Conservation (phyloP, 768 basidiomycete species). For the Mycena pura region DNA sequence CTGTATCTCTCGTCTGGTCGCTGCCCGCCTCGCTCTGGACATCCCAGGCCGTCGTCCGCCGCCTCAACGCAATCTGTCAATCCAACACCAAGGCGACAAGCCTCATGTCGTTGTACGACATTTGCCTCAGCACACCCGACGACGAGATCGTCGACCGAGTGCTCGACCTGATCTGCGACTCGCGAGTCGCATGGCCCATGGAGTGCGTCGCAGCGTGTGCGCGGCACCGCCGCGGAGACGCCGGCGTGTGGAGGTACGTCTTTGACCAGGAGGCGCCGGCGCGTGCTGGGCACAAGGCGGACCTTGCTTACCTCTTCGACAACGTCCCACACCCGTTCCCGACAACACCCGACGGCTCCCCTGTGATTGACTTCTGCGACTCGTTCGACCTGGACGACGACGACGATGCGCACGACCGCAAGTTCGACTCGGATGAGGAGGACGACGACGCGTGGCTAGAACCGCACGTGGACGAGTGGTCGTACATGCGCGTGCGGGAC, state of each 20-base stretch:
- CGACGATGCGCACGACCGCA: constrained; percentile 40
- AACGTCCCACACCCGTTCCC: constrained; percentile 64
- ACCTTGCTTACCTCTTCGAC: constrained; percentile 82
- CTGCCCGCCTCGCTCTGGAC: constrained; percentile 68
- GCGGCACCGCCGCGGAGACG: constrained; percentile 56
- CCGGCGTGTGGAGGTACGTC: constrained; percentile 79
- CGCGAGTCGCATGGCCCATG: constrained; percentile 79
- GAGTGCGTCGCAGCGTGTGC: constrained; percentile 65
- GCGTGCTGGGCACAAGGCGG: constrained; percentile 67
- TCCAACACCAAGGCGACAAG: constrained; percentile 65
- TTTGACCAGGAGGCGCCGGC: constrained; percentile 83
- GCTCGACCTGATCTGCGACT: constrained; percentile 77
- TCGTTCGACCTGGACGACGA: constrained; percentile 43
- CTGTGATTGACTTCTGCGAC: constrained; percentile 36
- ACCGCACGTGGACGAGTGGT: constrained; percentile 68
- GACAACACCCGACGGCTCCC: constrained; percentile 32
- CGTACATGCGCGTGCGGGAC: constrained; percentile 71
- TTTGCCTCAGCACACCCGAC: constrained; percentile 62
- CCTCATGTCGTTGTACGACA: constrained; percentile 76
- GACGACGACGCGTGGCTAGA: constrained; percentile 63
- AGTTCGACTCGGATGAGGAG: constrained; percentile 33
- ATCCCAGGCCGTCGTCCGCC: constrained; percentile 62
- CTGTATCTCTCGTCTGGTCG: constrained; percentile 71
- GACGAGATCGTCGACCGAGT: constrained; percentile 73
- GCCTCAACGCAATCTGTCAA: constrained; percentile 78